Base-by-base conservation (phyloP, 1,284 basidiomycete species). In the Microbotryum violaceum region DNA sequence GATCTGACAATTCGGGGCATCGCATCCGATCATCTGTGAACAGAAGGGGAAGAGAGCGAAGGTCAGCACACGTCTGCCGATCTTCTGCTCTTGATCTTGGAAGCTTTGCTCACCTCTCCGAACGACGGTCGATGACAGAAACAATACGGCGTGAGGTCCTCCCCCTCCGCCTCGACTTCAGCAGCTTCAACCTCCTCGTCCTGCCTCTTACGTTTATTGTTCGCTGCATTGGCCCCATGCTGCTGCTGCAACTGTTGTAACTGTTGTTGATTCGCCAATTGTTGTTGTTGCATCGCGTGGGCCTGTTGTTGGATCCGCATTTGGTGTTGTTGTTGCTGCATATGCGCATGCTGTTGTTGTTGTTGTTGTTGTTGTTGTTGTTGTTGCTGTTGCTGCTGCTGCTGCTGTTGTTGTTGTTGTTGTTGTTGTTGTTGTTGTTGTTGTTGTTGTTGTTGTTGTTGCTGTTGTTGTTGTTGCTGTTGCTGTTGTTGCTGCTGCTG, bases 21-120 rank as follows among this genome's bases (percentile, higher is more conserved):
- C 71, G 66, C 71, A 72, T n/a, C 69, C 71, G 50, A 72, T 70
- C 71, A 72, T 72, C 70, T 72, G 58, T 20, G 4, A 1, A 12
- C 0, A 46, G 5, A 6, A 23, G 27, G n/a, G 42, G 25, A 29
- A 45, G 27, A 54, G 27, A 37, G 33, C 20, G 37, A 42, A 3
- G 16, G 16, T 42, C 6, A 42, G 37, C 4, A 31, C 31, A 31
- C 31, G 31, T 31, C 31, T 31, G 8, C 31, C 31, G 31, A 31
- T 31, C 31, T 31, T 31, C 8, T 31, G 9, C 2, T 31, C 31
- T 31, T 31, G 1, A 31, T 37, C 33, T 37, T 37, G 33, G 9
- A 31, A 3, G 31, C 31, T 31, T 31, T 8, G 58, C 70, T 31
- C 46, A 72, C 71, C 60, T 72, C 70, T 49, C 71, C 71, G 53